Evolutionary conservation across 306 rosid species (phyloP).

Genomic region (Vigna radiata): DNA sequence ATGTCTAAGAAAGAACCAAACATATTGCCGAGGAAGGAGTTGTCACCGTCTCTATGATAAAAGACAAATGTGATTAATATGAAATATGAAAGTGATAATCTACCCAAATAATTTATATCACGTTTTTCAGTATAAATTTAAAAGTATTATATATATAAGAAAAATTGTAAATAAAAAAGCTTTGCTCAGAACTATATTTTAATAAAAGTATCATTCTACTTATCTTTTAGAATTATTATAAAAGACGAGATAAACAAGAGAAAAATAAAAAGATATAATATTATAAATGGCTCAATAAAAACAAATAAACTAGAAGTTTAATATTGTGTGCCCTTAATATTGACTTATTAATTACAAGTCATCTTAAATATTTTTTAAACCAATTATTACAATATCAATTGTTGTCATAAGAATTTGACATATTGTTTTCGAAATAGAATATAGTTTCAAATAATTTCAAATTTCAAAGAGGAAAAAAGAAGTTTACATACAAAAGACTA

Average conservation of each 20-base stretch:
- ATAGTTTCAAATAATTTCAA: too few species aligned
- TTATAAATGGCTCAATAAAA: too few species aligned
- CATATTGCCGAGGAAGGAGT: neutral
- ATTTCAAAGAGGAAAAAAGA: too few species aligned
- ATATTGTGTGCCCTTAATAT: too few species aligned
- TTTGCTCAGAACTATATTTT: neutral
- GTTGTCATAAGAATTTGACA: too few species aligned
- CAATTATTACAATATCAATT: too few species aligned
- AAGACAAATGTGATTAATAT: neutral
- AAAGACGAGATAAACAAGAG: neutral
- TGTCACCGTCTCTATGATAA: neutral
- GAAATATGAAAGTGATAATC: neutral
- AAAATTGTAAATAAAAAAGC: neutral
- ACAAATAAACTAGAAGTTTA: too few species aligned
- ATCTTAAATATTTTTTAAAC: too few species aligned
- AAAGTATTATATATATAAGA: neutral
- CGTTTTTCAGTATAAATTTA: neutral
- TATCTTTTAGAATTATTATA: neutral
- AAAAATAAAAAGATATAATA: neutral
- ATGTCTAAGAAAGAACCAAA: neutral
- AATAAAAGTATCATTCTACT: neutral
- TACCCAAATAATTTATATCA: neutral
- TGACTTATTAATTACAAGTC: too few species aligned
- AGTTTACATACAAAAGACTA: too few species aligned
- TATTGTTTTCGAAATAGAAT: too few species aligned